These are phyloP conservation scores for Thuja plicata DNA, from an alignment of 83 land plant genomes.

Conservation along the genomic window DNA sequence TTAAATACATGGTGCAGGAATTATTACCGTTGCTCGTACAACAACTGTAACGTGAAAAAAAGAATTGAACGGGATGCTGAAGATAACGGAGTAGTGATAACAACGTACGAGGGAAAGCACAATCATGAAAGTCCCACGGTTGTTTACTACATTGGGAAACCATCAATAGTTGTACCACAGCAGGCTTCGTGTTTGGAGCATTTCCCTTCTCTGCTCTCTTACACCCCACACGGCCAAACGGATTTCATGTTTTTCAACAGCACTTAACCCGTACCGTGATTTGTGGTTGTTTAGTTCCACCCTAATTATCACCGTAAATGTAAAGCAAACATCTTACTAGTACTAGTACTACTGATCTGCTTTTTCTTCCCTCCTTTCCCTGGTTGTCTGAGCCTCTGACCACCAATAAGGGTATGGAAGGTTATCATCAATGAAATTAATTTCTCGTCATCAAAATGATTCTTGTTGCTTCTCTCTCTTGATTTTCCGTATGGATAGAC, in stretches of 20 bases:
- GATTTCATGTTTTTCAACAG: not conserved
- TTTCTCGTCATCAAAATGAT: no score
- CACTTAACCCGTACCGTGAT: not conserved
- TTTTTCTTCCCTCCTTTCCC: no score
- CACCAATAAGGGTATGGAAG: no score
- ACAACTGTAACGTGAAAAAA: constrained; percentile 60
- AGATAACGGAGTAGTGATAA: constrained; percentile 43
- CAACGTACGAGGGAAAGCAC: constrained; percentile 68
- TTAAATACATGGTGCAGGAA: constrained; percentile 33
- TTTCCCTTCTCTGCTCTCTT: not conserved
- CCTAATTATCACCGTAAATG: not conserved
- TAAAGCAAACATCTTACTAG: no score
- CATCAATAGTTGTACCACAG: not conserved
- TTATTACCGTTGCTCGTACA: constrained; percentile 52
- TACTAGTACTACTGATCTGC: no score
- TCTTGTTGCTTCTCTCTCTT: no score
- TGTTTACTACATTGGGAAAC: constrained; percentile 14
- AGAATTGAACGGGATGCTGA: constrained; percentile 49
- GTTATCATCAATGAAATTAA: no score
- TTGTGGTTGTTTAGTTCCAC: not conserved
- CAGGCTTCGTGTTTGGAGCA: not conserved
- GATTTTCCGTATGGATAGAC: no score
- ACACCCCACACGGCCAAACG: not conserved
- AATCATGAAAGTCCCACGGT: constrained; percentile 30
- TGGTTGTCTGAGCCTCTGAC: no score